Conservation (phyloP, 2,329 filamentous ascomycete genomes). For the Apiospora marii region DNA sequence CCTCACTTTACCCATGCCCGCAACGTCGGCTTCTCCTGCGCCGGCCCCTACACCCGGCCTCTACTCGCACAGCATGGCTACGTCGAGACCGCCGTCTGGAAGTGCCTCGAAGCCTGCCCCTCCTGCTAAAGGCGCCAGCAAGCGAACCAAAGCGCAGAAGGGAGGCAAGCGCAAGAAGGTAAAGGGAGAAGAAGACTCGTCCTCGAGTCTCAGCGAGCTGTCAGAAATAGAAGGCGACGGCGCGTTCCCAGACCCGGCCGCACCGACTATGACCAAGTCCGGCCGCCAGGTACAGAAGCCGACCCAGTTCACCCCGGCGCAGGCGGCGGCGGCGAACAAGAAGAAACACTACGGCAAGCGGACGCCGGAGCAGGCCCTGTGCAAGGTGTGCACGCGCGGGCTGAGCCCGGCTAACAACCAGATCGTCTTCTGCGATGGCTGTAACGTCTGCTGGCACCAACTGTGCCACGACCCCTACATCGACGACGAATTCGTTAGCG, state of each 20-base stretch:
- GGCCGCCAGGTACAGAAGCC: slow-evolving; percentile 76
- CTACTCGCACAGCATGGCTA: neutral
- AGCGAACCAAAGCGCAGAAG: slow-evolving; percentile 32
- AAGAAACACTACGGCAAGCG: slow-evolving; percentile 62
- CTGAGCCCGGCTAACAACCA: slow-evolving; percentile 77
- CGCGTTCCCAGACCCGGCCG: slow-evolving; percentile 48
- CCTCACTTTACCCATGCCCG: slow-evolving; percentile 48
- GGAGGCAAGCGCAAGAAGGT: slow-evolving; percentile 47
- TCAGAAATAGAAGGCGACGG: slow-evolving; percentile 38
- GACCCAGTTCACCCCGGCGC: slow-evolving; percentile 66
- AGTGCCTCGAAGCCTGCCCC: slow-evolving; percentile 25
- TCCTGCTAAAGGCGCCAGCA: slow-evolving; percentile 31
- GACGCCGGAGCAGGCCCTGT: slow-evolving; percentile 67
- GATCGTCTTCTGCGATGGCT: slow-evolving; percentile 87
- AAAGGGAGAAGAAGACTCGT: slow-evolving; percentile 36
- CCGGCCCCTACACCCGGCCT: slow-evolving; percentile 10
- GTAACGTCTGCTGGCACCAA: slow-evolving; percentile 82
- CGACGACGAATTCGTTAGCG: slow-evolving; percentile 70
- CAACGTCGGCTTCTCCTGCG: slow-evolving; percentile 27
- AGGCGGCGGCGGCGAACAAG: slow-evolving; percentile 48
- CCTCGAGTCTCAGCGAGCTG: slow-evolving; percentile 39
- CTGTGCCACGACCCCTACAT: slow-evolving; percentile 82
- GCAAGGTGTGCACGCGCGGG: slow-evolving; percentile 76
- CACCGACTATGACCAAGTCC: slow-evolving; percentile 76
- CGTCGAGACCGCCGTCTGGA: neutral